Base-by-base conservation (phyloP, 129 eudicot genomes). In the Chrysanthemum makinoi region DNA sequence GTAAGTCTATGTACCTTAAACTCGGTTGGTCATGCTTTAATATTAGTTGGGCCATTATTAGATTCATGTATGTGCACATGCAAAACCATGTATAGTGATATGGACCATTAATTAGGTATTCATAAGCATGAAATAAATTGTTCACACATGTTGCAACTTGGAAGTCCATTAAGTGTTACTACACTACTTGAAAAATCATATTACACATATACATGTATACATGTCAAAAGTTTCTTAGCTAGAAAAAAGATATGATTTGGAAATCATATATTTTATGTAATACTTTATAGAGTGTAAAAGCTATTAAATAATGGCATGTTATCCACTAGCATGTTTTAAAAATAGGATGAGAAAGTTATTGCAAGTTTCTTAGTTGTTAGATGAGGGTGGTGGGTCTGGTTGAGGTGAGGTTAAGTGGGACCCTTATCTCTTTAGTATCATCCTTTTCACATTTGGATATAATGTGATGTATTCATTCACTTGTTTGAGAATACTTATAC, bases 361-460 rank as follows among this genome's bases (percentile, higher is more conserved):
- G 74, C 68, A 68, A 58, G 67, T 75, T 75, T 75, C 73, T 66
- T 66, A 68, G 74, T 58, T 49, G 74, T 77, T 61, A 50, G 60
- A 60, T 39, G 39, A 62, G 49, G 75, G 75, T 70, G 72, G 76
- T 62, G 76, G 76, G 76, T 62, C 77, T 20, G 14, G 65, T 65
- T 56, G 73, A 24, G 73, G 43, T 57, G 35, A n/a, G 62, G 33
- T 54, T 8, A 39, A 22, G 75, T 68, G 71, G 76, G 81, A 1
- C 76, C 70, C 56, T 0, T 47, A 48, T 15, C 35, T 52, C 48
- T 39, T 76, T 77, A 10, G 72, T 10, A 77, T 77, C 76, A 77
- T 77, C 81, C 60, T 70, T 77, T 77, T 70, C 81, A 77, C 76
- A 77, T 65, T 77, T 39, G 66, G 24, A 56, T 12, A 33, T 10